A percentile compares a stretch with the other conserved stretches of the same genome.
phyloP scores from a whole-genome alignment of 176 grass and related monocot species.

The Aegilops longissima region DNA sequence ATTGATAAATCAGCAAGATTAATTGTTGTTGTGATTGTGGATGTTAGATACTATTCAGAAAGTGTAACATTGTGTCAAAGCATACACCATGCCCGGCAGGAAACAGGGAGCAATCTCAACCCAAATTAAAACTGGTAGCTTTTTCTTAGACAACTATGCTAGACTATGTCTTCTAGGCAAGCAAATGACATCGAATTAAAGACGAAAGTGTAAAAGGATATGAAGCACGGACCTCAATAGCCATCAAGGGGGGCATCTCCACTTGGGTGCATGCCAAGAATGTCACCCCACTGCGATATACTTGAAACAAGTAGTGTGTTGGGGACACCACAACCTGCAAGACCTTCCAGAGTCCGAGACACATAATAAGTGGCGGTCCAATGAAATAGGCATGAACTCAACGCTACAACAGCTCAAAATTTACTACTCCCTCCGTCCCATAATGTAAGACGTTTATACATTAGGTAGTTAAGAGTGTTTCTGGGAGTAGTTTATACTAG shows the following conservation, averaged over 20 bases:
- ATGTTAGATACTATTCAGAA: background rate
- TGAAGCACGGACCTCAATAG: conserved; percentile 57
- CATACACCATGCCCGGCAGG: background rate
- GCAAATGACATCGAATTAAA: background rate
- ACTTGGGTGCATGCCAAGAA: conserved; percentile 87
- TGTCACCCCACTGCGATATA: conserved; percentile 59
- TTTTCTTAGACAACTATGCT: background rate
- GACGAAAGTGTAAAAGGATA: background rate
- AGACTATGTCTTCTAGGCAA: background rate
- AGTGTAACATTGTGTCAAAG: background rate
- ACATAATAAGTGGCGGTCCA: background rate
- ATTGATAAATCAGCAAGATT: background rate
- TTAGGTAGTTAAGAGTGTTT: too few relatives aligned
- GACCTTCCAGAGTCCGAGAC: conserved; percentile 35
- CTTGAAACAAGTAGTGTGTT: conserved; percentile 88
- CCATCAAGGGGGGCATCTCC: conserved; percentile 85
- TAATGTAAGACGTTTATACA: too few relatives aligned
- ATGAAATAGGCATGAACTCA: background rate
- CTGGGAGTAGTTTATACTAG: too few relatives aligned
- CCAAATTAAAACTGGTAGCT: background rate
- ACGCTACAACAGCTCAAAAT: conserved; percentile 1
- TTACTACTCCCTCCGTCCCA: background rate
- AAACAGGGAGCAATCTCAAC: background rate
- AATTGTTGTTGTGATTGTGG: background rate
- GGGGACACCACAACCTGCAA: conserved; percentile 83